phyloP scores from a whole-genome alignment of 139 green algal species.

The Picochlorum costavermella region DNA sequence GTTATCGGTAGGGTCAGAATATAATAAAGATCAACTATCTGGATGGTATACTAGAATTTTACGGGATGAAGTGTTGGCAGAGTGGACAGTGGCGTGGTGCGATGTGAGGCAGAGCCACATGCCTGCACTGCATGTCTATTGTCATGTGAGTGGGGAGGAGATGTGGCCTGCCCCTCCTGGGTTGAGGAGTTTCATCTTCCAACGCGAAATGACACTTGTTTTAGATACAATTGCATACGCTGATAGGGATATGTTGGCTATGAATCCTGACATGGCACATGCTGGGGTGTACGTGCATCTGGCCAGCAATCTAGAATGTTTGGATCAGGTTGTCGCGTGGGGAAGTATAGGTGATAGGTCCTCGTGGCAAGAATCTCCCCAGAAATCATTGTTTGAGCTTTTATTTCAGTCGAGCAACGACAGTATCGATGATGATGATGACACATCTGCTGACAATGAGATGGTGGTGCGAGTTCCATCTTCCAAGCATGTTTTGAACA shows the following conservation, averaged over 20 bases:
- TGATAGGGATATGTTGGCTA: constrained; percentile 48
- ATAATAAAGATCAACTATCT: constrained; percentile 70
- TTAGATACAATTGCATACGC: constrained; percentile 70
- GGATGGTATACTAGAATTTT: constrained; percentile 56
- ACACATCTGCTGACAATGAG: too few relatives aligned
- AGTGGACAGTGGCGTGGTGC: constrained; percentile 43
- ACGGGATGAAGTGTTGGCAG: constrained; percentile 76
- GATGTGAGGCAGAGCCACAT: constrained; percentile 3
- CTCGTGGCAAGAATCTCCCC: constrained; percentile 31
- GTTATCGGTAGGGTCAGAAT: constrained; percentile 64
- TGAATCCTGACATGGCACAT: constrained; percentile 26
- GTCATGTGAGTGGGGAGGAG: constrained; percentile 81
- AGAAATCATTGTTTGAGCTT: neutral
- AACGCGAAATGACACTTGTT: constrained; percentile 82
- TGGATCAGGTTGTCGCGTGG: constrained; percentile 61
- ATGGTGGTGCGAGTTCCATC: too few relatives aligned
- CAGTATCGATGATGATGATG: too few relatives aligned
- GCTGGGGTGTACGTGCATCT: constrained; percentile 73
- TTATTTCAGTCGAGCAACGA: neutral
- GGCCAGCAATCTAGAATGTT: constrained; percentile 38
- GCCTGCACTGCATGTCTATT: constrained; percentile 69
- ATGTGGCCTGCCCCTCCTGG: constrained; percentile 68
- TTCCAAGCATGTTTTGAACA: neutral
- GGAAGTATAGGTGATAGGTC: constrained; percentile 44
- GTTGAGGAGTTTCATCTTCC: constrained; percentile 84